These are phyloP conservation scores for Suillus variegatus DNA, from an alignment of 768 basidiomycete species.

Conservation along the genomic window DNA sequence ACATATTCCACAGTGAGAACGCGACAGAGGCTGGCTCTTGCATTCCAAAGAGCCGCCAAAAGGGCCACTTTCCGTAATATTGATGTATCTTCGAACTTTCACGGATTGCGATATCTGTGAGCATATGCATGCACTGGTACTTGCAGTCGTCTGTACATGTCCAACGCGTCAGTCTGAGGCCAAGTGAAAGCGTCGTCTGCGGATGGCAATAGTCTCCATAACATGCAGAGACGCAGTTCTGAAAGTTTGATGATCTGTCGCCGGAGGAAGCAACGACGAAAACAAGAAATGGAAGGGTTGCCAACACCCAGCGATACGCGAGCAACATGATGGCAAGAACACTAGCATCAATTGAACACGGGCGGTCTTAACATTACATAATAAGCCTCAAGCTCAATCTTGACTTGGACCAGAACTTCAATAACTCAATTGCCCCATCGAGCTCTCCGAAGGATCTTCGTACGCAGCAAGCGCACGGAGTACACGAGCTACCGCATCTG, in stretches of 20 bases:
- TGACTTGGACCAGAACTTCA: neutral
- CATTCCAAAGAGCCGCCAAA: constrained; percentile 83
- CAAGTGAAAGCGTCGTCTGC: constrained; percentile 45
- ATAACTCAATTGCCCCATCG: neutral
- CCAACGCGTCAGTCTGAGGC: constrained; percentile 78
- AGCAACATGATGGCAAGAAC: constrained; percentile 6
- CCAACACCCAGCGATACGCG: constrained; percentile 7
- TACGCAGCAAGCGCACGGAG: neutral
- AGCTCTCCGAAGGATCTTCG: neutral
- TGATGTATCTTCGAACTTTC: constrained; percentile 58
- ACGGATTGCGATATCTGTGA: constrained; percentile 59
- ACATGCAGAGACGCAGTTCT: constrained; percentile 39
- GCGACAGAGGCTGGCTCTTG: constrained; percentile 93
- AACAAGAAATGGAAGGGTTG: constrained; percentile 17
- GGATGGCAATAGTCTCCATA: constrained; percentile 31
- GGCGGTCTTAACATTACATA: neutral
- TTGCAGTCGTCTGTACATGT: constrained; percentile 85
- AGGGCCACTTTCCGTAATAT: constrained; percentile 97
- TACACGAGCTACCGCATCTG: neutral
- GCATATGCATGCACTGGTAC: constrained; percentile 84
- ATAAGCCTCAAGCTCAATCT: neutral
- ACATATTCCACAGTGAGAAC: constrained; percentile 87
- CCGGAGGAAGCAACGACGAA: constrained; percentile 29
- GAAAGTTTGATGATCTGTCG: constrained; percentile 36
- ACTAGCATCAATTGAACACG: neutral